Evolutionary conservation across 495 filamentous ascomycete genomes (phyloP), one percentile per base, ranked within the genome.

Genomic region (Chlorociboria aeruginascens): DNA sequence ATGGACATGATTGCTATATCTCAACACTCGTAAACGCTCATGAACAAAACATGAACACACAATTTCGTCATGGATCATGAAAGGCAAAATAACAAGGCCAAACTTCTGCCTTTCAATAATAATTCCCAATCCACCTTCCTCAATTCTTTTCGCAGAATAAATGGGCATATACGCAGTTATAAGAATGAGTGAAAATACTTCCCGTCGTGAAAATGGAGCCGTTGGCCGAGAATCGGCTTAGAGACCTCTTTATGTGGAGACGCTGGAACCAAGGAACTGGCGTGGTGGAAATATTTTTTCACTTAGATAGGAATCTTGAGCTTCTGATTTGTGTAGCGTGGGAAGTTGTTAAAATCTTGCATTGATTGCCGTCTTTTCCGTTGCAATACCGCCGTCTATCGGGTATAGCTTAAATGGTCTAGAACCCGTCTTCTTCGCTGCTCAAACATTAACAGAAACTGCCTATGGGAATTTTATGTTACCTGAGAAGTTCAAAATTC

Each of bases 161-260:
- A 43, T 31, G 46, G 13, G 38, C 39, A 28, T 37, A 9, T 12
- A 25, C 45, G 45, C 49, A 44, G 49, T 40, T 50, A 51, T 47
- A 46, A 39, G 31, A 48, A 31, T 20, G 12, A 42, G 20, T 28
- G 6, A 8, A 30, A 30, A 16, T 16, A 42, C 10, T n/a, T 40
- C 12, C 17, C 38, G 1, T 32, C 4, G 4, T 25, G 20, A 25
- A 25, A 25, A 25, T 25, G 4, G 20, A 25, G 33, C 10, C 7
- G 8, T 10, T 25, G 28, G 34, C 50, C 50, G 50, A 48, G n/a
- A n/a, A 44, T 39, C 50, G 50, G 50, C 45, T 33, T 28, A 43
- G 8, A 25, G 32, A 3, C 14, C 20, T 14, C 14, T 32, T 34
- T 50, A 7, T 17, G 31, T 16, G 40, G 14, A 43, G 33, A 10